These are phyloP conservation scores for Pulveroboletus frians DNA, from an alignment of 768 basidiomycete genomes.

Conservation along the genomic window DNA sequence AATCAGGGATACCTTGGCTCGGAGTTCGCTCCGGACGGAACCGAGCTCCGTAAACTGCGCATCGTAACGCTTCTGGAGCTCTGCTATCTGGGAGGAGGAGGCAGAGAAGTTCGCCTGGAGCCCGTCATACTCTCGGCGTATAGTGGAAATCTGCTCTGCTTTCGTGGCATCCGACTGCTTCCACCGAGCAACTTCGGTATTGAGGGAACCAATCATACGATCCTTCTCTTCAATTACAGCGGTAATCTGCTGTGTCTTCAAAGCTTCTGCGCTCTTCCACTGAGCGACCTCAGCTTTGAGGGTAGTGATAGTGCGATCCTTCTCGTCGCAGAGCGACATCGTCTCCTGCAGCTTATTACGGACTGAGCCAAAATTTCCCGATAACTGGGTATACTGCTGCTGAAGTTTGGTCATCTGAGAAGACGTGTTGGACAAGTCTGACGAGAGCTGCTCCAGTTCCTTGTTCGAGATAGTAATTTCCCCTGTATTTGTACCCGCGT, in stretches of 20 bases:
- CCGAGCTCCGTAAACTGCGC: not conserved
- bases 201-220: not conserved
- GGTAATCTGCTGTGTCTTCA: not conserved
- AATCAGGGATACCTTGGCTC: not conserved
- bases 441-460: constrained; percentile 4
- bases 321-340: not conserved
- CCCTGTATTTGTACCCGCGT: not conserved
- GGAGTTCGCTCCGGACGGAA: not conserved
- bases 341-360: not conserved
- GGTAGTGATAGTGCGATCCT: not conserved
- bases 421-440: not conserved
- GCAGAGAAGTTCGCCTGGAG: not conserved
- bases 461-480: not conserved
- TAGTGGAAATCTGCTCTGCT: not conserved
- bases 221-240: constrained; percentile 1
- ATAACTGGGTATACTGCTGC: not conserved
- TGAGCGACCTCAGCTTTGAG: not conserved
- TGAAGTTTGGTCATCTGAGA: constrained; percentile 1
- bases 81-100: not conserved
- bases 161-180: not conserved
- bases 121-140: not conserved
- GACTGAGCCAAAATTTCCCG: not conserved
- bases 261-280: not conserved
- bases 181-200: not conserved
- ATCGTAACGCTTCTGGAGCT: not conserved